Evolutionary conservation across 192 early-diverging fungal species (phyloP).

Genomic region (Oehlia diaphana): DNA sequence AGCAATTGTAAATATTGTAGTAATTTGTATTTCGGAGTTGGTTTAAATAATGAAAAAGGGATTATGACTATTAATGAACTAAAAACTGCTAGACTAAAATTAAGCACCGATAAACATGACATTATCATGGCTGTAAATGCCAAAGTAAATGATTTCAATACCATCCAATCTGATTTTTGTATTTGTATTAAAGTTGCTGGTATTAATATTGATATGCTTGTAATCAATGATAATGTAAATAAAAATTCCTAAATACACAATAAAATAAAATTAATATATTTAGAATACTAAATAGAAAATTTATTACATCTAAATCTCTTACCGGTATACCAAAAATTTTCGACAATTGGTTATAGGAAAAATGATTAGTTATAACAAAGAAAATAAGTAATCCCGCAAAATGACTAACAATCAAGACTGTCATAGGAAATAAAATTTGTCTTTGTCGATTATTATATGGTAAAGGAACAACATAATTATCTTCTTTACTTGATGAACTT

Average conservation of each 20-base stretch:
- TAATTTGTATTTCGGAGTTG: slow-evolving; percentile 21
- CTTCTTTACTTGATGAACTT: not conserved
- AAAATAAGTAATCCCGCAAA: slow-evolving; percentile 38
- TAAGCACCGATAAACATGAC: slow-evolving; percentile 67
- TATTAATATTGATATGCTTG: slow-evolving; percentile 33
- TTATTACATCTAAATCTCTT: not conserved
- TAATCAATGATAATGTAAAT: slow-evolving; percentile 13
- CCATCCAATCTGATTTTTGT: slow-evolving; percentile 54
- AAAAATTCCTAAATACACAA: slow-evolving; percentile 23
- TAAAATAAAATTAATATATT: not conserved
- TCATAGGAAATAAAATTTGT: slow-evolving; percentile 32
- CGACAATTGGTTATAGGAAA: not conserved
- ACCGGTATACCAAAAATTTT: slow-evolving; percentile 13
- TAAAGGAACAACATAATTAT: not conserved
- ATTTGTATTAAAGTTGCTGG: slow-evolving; percentile 33
- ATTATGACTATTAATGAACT: slow-evolving; percentile 58
- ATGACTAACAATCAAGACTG: slow-evolving; percentile 34
- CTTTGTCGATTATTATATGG: slow-evolving; percentile 35
- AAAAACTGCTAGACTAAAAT: slow-evolving; percentile 69
- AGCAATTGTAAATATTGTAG: slow-evolving; percentile 41
- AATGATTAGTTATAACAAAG: slow-evolving; percentile 29
- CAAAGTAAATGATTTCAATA: slow-evolving; percentile 54
- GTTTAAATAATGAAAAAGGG: slow-evolving; percentile 61
- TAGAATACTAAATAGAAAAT: not conserved
- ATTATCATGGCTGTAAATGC: slow-evolving; percentile 60